Evolutionary conservation across 1,139 yeast species (phyloP), one percentile per base, ranked within the genome.

Genomic region (Arxiozyma heterogenica): DNA sequence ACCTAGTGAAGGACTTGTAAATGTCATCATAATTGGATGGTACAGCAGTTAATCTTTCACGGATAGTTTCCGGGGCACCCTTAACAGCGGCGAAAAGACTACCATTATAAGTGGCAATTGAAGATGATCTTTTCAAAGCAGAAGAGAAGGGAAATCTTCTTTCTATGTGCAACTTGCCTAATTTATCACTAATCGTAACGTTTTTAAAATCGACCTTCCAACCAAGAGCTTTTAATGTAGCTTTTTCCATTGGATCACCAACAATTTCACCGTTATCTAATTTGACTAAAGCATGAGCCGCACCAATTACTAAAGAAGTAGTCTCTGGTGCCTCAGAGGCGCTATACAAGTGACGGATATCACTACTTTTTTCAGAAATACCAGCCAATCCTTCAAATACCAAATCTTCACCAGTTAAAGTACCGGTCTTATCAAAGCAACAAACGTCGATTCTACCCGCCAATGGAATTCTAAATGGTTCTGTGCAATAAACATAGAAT

Each of bases 221-320:
- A 49, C 83, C 82, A 56, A 95, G 82, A 52, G 96, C 94, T 61
- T 83, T 84, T 62, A 93, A 77, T 51, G 98, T 93, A 44, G 95
- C 96, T 72, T 91, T 89, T 73, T 94, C 98, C 98, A 93, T 93
- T 59, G 98, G 97, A 66, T 94, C 99, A 73, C 98, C 98, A 57
- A 93, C 98, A 62, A 91, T 82, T 60, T 93, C 98, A 63, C 98
- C 98, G 68, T 91, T 96, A 64, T 93, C 97, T 57, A 93, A 78
- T 64, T 83, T 82, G 39, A 94, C 98, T 59, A 93, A 78, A 42
- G 98, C 98, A 71, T 94, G 98, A 45, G 96, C 97, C 55, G 98
- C 84, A 56, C 97, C 98, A 61, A 93, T 79, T 43, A 89, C 90
- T 59, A 80, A 76, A 44, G 83, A 75, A 20, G 96, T 85, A 46